Evolutionary conservation across 768 basidiomycete genomes (phyloP).

Genomic region (Macrolepiota albuminosa): DNA sequence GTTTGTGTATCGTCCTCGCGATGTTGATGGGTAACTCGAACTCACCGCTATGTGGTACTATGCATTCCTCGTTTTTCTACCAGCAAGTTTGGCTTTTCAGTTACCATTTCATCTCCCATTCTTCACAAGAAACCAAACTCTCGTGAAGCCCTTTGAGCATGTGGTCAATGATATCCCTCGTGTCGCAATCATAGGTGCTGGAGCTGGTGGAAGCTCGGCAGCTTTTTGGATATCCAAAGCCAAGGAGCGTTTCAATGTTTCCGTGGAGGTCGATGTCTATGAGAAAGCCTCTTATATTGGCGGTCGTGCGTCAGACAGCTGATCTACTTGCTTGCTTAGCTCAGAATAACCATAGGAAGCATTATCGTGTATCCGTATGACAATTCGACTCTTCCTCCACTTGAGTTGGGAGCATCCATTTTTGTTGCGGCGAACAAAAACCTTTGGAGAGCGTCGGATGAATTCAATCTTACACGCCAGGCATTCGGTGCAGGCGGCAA

Average conservation of each 20-base stretch:
- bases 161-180: slow-evolving; percentile 34
- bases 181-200: slow-evolving; percentile 88
- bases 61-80: slow-evolving; percentile 26
- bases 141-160: slow-evolving; percentile 11
- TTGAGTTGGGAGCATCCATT: slow-evolving; percentile 87
- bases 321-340: neutral
- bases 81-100: slow-evolving; percentile 34
- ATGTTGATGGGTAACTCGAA: slow-evolving; percentile 8
- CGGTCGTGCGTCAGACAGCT: slow-evolving; percentile 59
- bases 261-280: slow-evolving; percentile 80
- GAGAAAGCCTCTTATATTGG: slow-evolving; percentile 75
- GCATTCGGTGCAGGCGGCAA: slow-evolving; percentile 46
- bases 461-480: slow-evolving; percentile 64
- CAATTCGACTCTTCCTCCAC: slow-evolving; percentile 45
- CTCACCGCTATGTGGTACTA: slow-evolving; percentile 15
- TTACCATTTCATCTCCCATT: slow-evolving; percentile 57
- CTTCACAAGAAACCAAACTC: slow-evolving; percentile 33
- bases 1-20: neutral
- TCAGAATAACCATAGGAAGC: slow-evolving; percentile 48
- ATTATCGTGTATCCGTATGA: slow-evolving; percentile 75
- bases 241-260: slow-evolving; percentile 60
- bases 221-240: slow-evolving; percentile 83
- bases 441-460: slow-evolving; percentile 68
- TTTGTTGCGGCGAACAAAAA: slow-evolving; percentile 75
- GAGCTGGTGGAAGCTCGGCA: slow-evolving; percentile 81